Evolutionary conservation across 257 asterid genomes (phyloP).

Genomic region (Apocynum venetum): DNA sequence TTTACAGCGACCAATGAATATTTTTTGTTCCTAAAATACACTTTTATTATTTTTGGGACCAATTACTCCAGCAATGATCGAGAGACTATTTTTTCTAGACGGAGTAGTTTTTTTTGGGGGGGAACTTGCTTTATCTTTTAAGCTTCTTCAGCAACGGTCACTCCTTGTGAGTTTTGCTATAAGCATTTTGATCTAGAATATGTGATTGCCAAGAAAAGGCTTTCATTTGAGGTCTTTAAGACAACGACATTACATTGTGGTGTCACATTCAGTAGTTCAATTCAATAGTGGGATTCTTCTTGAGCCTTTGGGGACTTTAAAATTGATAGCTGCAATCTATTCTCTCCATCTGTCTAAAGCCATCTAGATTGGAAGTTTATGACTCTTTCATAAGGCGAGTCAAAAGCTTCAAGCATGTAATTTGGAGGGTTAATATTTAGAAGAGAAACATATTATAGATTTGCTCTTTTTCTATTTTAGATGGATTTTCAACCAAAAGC

Average conservation of each 20-base stretch:
- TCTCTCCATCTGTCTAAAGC: not conserved
- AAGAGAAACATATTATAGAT: not conserved
- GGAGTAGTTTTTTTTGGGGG: no score
- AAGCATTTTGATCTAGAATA: not conserved
- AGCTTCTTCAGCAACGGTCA: no score
- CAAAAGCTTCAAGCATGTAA: not conserved
- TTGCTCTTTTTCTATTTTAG: not conserved
- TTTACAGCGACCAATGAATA: no score
- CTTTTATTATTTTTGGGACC: no score
- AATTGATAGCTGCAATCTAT: not conserved
- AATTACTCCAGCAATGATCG: no score
- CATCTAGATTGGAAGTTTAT: not conserved
- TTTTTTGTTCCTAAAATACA: no score
- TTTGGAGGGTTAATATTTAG: not conserved
- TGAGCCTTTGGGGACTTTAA: not conserved
- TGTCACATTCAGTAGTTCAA: no score
- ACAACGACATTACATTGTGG: no score
- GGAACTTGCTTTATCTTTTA: no score
- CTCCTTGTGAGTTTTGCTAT: not conserved
- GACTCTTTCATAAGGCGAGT: not conserved
- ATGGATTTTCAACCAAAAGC: not conserved
- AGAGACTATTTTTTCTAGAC: no score
- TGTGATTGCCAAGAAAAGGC: not conserved
- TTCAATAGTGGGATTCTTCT: no score
- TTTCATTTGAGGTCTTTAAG: not conserved